These are phyloP conservation scores for Camellia granthamiana DNA, from an alignment of 148 eudicot species.

Conservation along the genomic window DNA sequence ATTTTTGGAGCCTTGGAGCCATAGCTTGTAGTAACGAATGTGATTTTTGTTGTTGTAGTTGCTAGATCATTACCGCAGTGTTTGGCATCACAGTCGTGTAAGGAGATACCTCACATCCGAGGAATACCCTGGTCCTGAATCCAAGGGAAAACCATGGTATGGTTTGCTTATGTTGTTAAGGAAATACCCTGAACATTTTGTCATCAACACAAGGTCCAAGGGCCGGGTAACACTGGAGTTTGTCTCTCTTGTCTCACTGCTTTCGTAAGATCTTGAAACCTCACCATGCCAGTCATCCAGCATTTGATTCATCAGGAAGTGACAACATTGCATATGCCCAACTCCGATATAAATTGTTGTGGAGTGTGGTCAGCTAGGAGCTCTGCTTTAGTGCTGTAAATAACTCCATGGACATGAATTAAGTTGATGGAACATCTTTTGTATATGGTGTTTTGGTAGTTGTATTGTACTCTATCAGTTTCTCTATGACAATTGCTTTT, in stretches of 20 bases:
- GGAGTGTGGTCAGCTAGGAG: constrained; percentile 4
- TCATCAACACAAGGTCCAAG: constrained; percentile 82
- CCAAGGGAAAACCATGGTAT: constrained; percentile 85
- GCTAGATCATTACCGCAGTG: constrained; percentile 57
- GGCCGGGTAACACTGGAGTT: constrained; percentile 73
- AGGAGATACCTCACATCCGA: constrained; percentile 85
- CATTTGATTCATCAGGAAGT: not conserved
- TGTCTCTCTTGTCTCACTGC: constrained; percentile 90
- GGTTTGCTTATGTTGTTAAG: constrained; percentile 85
- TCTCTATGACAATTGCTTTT: not conserved
- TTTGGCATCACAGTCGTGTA: constrained; percentile 89
- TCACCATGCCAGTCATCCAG: not conserved
- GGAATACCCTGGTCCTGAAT: constrained; percentile 66
- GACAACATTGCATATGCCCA: not conserved
- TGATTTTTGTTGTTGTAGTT: constrained; percentile 47
- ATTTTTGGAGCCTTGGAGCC: not conserved
- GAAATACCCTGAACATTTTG: constrained; percentile 93
- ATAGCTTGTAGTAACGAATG: not conserved
- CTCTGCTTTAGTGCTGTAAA: not conserved
- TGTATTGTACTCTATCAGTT: not conserved
- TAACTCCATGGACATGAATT: not conserved
- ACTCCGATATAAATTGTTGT: not conserved
- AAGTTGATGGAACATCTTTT: not conserved
- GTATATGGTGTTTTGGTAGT: not conserved
- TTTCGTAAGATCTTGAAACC: constrained; percentile 45